phyloP scores from a whole-genome alignment of 805 yeast genomes.

The Kazachstania africana region DNA sequence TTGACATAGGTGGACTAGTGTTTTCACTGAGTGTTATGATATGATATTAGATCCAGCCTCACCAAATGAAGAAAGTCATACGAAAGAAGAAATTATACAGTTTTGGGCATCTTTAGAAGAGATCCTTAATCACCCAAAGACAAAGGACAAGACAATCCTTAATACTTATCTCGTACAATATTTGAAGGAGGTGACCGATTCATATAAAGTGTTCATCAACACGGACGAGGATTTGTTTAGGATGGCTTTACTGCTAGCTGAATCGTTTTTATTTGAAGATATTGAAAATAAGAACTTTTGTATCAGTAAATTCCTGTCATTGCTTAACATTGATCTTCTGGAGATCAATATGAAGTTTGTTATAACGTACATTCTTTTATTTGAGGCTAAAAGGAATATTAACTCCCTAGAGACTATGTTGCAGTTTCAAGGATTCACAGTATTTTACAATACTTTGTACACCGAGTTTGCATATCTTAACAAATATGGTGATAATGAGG shows the following conservation, averaged over 20 bases:
- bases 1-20: no score
- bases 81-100: constrained; percentile 9
- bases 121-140: constrained; percentile 11
- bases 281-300: constrained; percentile 31
- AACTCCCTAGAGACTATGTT: constrained; percentile 34
- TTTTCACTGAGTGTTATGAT: no score
- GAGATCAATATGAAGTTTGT: constrained; percentile 30
- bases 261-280: constrained; percentile 28
- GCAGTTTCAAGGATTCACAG: constrained; percentile 41
- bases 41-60: constrained; percentile 19
- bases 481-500: constrained; percentile 17
- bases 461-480: constrained; percentile 24
- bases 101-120: constrained; percentile 23
- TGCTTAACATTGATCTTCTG: constrained; percentile 28
- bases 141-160: constrained; percentile 5
- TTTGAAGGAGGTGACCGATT: constrained; percentile 18
- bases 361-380: constrained; percentile 32
- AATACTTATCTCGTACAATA: constrained; percentile 22
- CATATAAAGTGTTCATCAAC: constrained; percentile 16
- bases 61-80: constrained; percentile 6
- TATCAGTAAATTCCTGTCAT: constrained; percentile 36
- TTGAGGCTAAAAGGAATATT: constrained; percentile 34
- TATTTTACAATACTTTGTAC: constrained; percentile 33
- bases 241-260: constrained; percentile 25
- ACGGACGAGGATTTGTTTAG: constrained; percentile 27